Percentiles rank a stretch among this genome's conserved stretches.
Evolutionary conservation across 208 protist genomes (phyloP).

Genomic region (Acanthamoeba divionensis): DNA sequence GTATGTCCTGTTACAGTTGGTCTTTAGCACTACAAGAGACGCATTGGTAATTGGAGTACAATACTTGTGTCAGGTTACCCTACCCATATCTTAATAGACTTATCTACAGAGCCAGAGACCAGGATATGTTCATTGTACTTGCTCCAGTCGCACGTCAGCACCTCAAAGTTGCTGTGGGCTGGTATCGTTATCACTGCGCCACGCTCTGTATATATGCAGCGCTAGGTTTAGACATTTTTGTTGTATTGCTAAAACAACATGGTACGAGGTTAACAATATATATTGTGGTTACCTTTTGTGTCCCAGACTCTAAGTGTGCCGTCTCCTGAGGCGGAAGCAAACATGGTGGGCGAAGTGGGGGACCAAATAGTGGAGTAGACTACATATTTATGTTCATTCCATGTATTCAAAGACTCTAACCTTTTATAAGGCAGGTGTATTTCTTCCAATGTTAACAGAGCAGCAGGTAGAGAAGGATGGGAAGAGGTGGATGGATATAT

Average conservation of each 20-base stretch:
- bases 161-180: constrained; percentile 65
- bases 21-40: not conserved
- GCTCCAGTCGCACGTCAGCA: constrained; percentile 76
- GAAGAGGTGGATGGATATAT: not conserved
- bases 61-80: no score
- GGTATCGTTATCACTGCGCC: constrained; percentile 57
- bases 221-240: not conserved
- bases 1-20: constrained; percentile 62
- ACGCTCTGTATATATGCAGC: not conserved
- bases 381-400: constrained; percentile 70
- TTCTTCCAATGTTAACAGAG: no score
- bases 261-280: no score
- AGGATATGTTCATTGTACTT: constrained; percentile 75
- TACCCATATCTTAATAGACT: constrained; percentile 74
- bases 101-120: constrained; percentile 74
- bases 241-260: not conserved
- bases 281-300: not conserved
- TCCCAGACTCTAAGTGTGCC: constrained; percentile 74
- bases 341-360: constrained; percentile 57
- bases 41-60: not conserved
- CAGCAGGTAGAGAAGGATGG: no score
- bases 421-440: no score
- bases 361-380: constrained; percentile 77
- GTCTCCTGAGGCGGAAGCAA: constrained; percentile 74
- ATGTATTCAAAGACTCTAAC: constrained; percentile 67